Conservation (phyloP, 2,329 filamentous ascomycete species). For the Microascus cirrosus region DNA sequence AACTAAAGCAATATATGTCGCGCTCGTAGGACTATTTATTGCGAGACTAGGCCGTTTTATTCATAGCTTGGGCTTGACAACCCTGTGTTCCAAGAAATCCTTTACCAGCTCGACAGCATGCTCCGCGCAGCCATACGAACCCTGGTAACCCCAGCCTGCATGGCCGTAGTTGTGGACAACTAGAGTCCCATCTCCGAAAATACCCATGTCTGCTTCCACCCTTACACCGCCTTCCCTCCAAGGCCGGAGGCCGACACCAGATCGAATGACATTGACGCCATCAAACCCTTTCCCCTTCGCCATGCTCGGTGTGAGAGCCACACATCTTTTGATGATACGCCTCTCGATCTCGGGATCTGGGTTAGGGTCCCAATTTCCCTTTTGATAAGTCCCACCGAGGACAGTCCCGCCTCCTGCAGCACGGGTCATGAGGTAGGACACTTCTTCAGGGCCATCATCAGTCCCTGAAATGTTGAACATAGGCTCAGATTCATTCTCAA, state of each 20-base stretch:
- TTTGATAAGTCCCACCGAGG: constrained; percentile 72
- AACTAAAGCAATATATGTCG: background rate
- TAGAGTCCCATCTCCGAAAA: constrained; percentile 29
- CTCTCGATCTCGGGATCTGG: constrained; percentile 69
- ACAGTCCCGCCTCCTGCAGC: constrained; percentile 70
- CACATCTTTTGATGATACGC: constrained; percentile 69
- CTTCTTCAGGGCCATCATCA: constrained; percentile 62
- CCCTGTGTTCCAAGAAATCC: background rate
- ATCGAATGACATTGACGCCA: constrained; percentile 63
- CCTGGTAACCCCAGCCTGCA: constrained; percentile 65
- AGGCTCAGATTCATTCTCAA: constrained; percentile 62
- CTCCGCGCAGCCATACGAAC: constrained; percentile 59
- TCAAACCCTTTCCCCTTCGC: constrained; percentile 57
- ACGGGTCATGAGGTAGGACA: constrained; percentile 72
- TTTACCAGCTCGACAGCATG: constrained; percentile 52
- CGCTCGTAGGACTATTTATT: background rate
- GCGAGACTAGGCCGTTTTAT: background rate
- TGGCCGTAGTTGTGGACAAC: constrained; percentile 76
- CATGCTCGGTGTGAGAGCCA: constrained; percentile 53
- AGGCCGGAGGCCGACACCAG: constrained; percentile 73
- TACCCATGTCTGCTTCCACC: constrained; percentile 50
- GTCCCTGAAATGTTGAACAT: constrained; percentile 64
- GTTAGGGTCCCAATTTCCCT: constrained; percentile 66
- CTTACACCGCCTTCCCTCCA: constrained; percentile 64
- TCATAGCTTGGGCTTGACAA: background rate